Evolutionary conservation across 2,329 filamentous ascomycete species (phyloP), one percentile per base, ranked within the genome.

Genomic region (Pseudocercospora macadamiae): DNA sequence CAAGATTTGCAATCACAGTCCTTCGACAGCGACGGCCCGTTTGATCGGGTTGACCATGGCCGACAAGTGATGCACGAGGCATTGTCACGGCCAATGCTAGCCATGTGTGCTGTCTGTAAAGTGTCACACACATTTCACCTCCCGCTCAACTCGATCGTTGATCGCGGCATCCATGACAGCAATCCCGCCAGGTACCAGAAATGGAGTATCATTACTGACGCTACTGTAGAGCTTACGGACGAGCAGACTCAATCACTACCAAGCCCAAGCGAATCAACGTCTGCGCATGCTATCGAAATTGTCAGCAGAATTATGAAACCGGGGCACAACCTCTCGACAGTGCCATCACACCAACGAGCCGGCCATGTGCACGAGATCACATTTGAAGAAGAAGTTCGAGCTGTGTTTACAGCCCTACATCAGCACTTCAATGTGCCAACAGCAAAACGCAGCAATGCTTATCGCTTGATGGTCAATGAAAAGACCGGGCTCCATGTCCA

Each of bases 401-500:
- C 60, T 12, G 54, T 68, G 3, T 62, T 61, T 18, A 26, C 30
- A 4, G 52, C 52, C 12, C 54, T 68, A 7, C 19, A 54, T 12
- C 48, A 59, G 28, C 14, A 52, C 16, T 65, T 61, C 53, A 60
- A 58, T 18, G 39, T 42, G 2, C 19, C 57, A 28, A 12, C 14
- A 23, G 12, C 28, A 18, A 6, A 39, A 23, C 12, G 36, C 36
- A 9, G 36, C 19, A 14, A 18, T 7, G 25, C 51, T 12, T 68
- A 68, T 51, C 55, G 66, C 5, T 32, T 71, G 6, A 48, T 63
- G n/a, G 53, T 57, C 37, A 71, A 72, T 51, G 21, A 54, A 3
- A 59, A 52, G 2, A 64, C 62, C 23, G 71, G 68, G 0, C 28
- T 72, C 1, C 71, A 75, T 47, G 64, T 74, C 16, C 72, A 75